Conservation (phyloP, 768 basidiomycete genomes). For the Lenzites betulinus region DNA sequence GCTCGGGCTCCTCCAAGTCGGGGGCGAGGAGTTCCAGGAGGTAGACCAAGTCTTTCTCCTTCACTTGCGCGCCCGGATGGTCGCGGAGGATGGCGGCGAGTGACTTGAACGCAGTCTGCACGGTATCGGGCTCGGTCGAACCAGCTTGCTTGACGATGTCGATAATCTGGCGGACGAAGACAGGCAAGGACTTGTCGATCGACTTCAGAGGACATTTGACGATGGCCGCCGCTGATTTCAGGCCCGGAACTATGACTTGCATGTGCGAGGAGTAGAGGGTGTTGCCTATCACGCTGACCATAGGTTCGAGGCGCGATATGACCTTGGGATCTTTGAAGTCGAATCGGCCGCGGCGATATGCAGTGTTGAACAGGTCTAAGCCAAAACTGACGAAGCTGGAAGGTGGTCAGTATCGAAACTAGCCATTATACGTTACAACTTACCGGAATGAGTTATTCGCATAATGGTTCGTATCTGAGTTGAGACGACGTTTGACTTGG, state of each 20-base stretch:
- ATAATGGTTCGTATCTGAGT: constrained; percentile 65
- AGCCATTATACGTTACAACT: constrained; percentile 21
- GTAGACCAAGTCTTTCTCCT: constrained; percentile 87
- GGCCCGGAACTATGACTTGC: constrained; percentile 69
- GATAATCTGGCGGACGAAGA: constrained; percentile 82
- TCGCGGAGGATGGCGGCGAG: constrained; percentile 91
- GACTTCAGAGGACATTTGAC: constrained; percentile 81
- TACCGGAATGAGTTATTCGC: constrained; percentile 87
- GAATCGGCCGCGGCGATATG: constrained; percentile 82
- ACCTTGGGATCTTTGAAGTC: constrained; percentile 76
- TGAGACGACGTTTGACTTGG: constrained; percentile 70
- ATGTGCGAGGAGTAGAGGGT: constrained; percentile 84
- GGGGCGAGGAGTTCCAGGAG: constrained; percentile 85
- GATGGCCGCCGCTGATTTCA: constrained; percentile 81
- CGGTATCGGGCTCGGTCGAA: constrained; percentile 86
- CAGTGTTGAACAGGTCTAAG: constrained; percentile 87
- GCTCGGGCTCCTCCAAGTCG: constrained; percentile 85
- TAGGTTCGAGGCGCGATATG: constrained; percentile 81
- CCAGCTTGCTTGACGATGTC: constrained; percentile 81
- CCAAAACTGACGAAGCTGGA: constrained; percentile 87
- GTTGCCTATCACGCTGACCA: constrained; percentile 87
- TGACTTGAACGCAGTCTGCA: constrained; percentile 86
- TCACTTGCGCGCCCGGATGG: constrained; percentile 74
- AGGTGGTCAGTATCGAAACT: not conserved
- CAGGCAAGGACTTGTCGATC: constrained; percentile 73